phyloP scores from a whole-genome alignment of 345 rosid genomes.

The Populus alba region DNA sequence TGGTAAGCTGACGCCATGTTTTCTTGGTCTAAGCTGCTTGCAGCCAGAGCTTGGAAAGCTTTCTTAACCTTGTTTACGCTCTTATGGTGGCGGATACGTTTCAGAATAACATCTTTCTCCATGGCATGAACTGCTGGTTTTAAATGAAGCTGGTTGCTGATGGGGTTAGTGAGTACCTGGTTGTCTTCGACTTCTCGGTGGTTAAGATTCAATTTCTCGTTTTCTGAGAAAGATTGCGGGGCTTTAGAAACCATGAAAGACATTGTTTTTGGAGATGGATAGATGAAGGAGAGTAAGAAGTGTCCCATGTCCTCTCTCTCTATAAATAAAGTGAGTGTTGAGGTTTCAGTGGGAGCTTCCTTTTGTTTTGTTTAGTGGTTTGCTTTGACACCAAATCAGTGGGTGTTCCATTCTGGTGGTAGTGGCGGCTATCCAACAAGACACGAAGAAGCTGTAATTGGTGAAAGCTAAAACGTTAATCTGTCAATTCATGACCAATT shows the following conservation, averaged over 20 bases:
- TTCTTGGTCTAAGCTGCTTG: constrained; percentile 13
- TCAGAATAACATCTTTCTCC: constrained; percentile 39
- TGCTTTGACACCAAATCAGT: not conserved
- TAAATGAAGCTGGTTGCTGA: constrained; percentile 38
- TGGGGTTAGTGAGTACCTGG: not conserved
- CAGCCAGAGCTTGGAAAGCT: constrained; percentile 29
- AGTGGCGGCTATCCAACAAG: not conserved
- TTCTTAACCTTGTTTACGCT: constrained; percentile 31
- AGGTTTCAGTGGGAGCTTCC: not conserved
- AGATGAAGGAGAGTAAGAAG: not conserved
- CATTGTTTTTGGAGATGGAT: not conserved
- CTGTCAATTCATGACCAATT: no score
- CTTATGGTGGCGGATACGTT: constrained; percentile 45
- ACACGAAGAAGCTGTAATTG: no score
- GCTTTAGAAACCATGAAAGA: constrained; percentile 9
- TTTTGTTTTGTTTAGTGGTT: not conserved
- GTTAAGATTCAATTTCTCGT: constrained; percentile 4
- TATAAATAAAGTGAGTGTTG: not conserved
- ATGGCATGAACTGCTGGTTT: constrained; percentile 29
- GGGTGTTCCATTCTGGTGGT: not conserved
- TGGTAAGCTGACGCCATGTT: not conserved
- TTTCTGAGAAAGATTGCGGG: constrained; percentile 1
- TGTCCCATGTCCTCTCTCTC: not conserved
- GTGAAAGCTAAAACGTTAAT: no score
- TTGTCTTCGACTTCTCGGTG: constrained; percentile 14